These are phyloP conservation scores for Epichloe aotearoae DNA, from an alignment of 2,329 filamentous ascomycete species.

Conservation along the genomic window DNA sequence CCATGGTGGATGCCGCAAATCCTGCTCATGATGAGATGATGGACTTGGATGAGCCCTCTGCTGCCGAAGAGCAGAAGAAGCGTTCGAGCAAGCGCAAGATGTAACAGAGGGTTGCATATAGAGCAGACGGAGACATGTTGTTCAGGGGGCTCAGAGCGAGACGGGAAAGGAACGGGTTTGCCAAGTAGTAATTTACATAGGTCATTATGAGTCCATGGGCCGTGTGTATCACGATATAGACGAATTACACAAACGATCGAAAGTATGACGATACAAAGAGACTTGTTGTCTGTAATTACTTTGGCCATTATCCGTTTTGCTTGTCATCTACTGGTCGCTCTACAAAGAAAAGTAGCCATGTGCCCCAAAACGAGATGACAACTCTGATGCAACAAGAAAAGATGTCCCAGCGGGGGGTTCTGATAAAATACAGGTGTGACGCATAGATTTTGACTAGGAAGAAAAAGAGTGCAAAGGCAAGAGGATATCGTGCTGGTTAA, in stretches of 20 bases:
- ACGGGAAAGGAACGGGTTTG: neutral
- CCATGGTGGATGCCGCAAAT: conserved; percentile 30
- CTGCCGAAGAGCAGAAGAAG: conserved; percentile 35
- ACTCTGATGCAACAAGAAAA: neutral
- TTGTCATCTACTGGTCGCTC: neutral
- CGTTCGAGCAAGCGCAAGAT: conserved; percentile 41
- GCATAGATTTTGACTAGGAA: neutral
- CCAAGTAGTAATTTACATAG: neutral
- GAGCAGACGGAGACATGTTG: neutral
- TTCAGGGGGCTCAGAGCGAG: neutral
- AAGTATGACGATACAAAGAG: conserved; percentile 7
- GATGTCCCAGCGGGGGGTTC: no score
- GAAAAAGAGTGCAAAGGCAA: neutral
- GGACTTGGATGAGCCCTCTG: conserved; percentile 41
- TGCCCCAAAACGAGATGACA: neutral
- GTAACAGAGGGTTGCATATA: conserved; percentile 14
- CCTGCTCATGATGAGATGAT: conserved; percentile 35
- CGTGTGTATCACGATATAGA: conserved; percentile 15
- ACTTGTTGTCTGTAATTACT: conserved; percentile 1
- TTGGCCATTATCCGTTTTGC: neutral
- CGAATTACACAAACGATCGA: conserved; percentile 16
- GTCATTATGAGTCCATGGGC: neutral
- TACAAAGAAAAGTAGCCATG: neutral
- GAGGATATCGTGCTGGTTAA: neutral
- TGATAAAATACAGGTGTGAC: neutral